Base-by-base conservation (phyloP, 2,329 filamentous ascomycete genomes). In the Grosmannia serpens region DNA sequence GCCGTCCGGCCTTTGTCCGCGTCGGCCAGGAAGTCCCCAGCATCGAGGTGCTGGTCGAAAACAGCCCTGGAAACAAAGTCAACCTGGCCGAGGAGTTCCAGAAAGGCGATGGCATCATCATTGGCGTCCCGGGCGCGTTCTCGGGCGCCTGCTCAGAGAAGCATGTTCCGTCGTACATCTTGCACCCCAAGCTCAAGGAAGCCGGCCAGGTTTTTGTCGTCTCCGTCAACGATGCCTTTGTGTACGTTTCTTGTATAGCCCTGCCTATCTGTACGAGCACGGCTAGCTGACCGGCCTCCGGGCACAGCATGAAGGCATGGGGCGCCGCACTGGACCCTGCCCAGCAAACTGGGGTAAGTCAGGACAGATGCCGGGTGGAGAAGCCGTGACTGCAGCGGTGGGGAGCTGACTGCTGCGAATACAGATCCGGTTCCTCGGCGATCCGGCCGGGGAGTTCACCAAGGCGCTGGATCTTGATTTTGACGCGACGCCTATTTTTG, bases 181-280 rank as follows among this genome's bases (percentile, higher is more conserved):
- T 84, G 68, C 87, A 89, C 69, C 80, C 86, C 58, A 84, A 86
- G 70, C 79, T 95, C 65, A 88, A 88, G 75, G 78, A 86, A 61
- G 89, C 88, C 33, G 91, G 91, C 54, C 79, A 87, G 67, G 88
- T 96, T 52, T 95, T 95, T 68, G 89, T 97, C 47, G 84, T 97
- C 59, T 85, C 88, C 20, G 91, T 96, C 69, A 97, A 97, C 70
- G 92, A 97, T 70, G 83, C 91, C 24, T 96, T 96, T 70, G 91
- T 96, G 88, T 95, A 78, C 74, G 88, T 75, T 53, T 50, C 38
- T 35, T 8, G 35, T 4, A 7, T 33, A n/a, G 5, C n/a, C 2
- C 9, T 29, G 31, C 53, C 52, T 50, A 53, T 46, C 22, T n/a
- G 11, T 13, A 33, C n/a, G n/a, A 8, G 11, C 44, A 7, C 10